Evolutionary conservation across 1,284 basidiomycete species (phyloP), one percentile per base, ranked within the genome.

Genomic region (Ceratobasidium sp.): DNA sequence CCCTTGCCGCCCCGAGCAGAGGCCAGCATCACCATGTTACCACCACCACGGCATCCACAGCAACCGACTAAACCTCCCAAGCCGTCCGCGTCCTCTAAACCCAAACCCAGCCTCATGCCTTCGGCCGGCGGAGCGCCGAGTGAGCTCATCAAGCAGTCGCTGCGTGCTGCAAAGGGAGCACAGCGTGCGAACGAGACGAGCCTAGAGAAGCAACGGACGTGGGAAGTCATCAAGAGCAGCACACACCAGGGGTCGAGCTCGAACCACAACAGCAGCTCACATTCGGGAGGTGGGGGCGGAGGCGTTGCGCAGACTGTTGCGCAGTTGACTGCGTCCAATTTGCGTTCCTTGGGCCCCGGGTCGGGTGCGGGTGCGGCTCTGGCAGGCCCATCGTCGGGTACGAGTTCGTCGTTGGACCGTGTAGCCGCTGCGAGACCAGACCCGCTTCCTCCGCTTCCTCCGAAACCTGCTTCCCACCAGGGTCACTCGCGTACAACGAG

Each of bases 141-240:
- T 49, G 65, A 66, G 41, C 46, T 76, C 27, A 76, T 76, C 53
- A 68, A 69, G 49, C 75, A 76, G 73, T 68, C 62, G n/a, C 49
- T 76, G 34, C 31, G 74, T 43, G 75, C 75, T 27, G 75, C 75
- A 31, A 74, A 74, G 41, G 74, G 72, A 29, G 73, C 75, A 0
- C 75, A 74, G 37, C 74, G 74, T 56, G 75, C 72, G 19, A 66
- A 73, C 11, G 75, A 76, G 22, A 64, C 48, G 29, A 74, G 72
- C 19, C 29, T 76, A 9, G 62, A 74, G n/a, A 65, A 66, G 31
- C 61, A 69, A 37, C 65, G 74, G 46, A 76, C 72, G 19, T 66
- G 62, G 72, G 75, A 74, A 56, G 68, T 76, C 16, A 74, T 76
- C 22, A 76, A 76, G 37, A 76, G 75, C 75, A 69, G 64, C 22